phyloP scores from a whole-genome alignment of 2,329 filamentous ascomycete genomes.

The Immersiporthe knoxdaviesiana region DNA sequence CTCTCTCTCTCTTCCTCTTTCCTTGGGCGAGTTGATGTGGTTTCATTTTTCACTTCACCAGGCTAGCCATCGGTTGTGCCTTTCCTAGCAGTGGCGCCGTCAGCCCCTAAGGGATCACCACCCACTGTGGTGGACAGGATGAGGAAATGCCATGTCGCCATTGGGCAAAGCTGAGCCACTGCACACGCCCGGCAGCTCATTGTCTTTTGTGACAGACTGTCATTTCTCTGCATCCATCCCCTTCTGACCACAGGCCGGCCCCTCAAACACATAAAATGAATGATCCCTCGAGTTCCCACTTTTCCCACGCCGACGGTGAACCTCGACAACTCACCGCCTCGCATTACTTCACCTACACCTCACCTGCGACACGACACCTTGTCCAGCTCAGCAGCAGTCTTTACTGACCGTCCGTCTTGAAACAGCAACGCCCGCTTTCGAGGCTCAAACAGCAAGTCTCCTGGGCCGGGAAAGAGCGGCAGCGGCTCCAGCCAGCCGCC shows the following conservation, averaged over 20 bases:
- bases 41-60: neutral
- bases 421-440: conserved; percentile 61
- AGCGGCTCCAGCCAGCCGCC: conserved; percentile 45
- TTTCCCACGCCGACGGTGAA: conserved; percentile 5
- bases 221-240: neutral
- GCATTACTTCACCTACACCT: neutral
- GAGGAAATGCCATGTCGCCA: conserved; percentile 1
- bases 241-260: neutral
- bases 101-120: neutral
- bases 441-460: conserved; percentile 56
- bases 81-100: neutral
- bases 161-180: conserved; percentile 2
- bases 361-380: conserved; percentile 12
- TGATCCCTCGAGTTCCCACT: conserved; percentile 20
- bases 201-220: conserved; percentile 10
- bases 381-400: neutral
- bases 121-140: conserved; percentile 3
- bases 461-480: conserved; percentile 57
- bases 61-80: conserved; percentile 2
- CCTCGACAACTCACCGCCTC: conserved; percentile 20
- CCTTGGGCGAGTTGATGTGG: neutral
- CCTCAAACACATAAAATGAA: conserved; percentile 10
- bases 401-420: conserved; percentile 18
- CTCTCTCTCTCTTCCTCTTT: neutral
- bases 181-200: conserved; percentile 6